Evolutionary conservation across 2,329 filamentous ascomycete genomes (phyloP), one percentile per base, ranked within the genome.

Genomic region (Aspergillus fumigatus): DNA sequence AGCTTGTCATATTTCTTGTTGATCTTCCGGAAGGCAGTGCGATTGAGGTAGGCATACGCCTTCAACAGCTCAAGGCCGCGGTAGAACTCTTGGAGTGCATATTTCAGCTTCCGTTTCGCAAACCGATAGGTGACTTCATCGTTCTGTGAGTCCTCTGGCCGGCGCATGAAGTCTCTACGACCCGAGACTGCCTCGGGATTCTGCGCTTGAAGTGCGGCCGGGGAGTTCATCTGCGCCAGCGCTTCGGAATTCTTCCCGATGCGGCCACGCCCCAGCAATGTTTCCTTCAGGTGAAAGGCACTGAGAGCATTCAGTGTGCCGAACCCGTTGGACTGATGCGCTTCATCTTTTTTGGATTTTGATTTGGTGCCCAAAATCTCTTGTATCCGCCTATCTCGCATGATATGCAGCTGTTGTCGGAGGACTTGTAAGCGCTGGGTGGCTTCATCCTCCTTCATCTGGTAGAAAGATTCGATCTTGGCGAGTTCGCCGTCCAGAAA

Each of bases 1-100:
- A 88, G 85, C 76, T 97, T 99, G 80, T 97, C 92, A 71, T 95
- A 97, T 75, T 99, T 99, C 74, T 99, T 99, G 76, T 96, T 97
- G 70, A 99, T 91, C 73, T 99, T 99, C 32, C 92, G 87, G 69
- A 97, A 97, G 0, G 92, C 94, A 0, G 91, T 96, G 50, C 91
- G 84, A 72, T 99, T 99, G 14, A 97, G 80, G 23, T 96, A 77
- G 1, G 92, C 88, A 67, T 96, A 99, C 0, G 90, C 89, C 75
- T 97, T 97, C 57, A 99, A 81, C 48, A 97, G 79, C 70, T 99
- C 94, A 14, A 99, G 80, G 0, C 90, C 88, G 21, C 93, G 88
- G 71, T 99, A 97, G 71, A 92, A 96, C 71, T 97, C 94, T 67
- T 96, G 89, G 51, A 97, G 75, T 0, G 94, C 94, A 50, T 90